These are phyloP conservation scores for Pseudonitzschia multistriata DNA, from an alignment of 108 stramenopile species.

Conservation along the genomic window DNA sequence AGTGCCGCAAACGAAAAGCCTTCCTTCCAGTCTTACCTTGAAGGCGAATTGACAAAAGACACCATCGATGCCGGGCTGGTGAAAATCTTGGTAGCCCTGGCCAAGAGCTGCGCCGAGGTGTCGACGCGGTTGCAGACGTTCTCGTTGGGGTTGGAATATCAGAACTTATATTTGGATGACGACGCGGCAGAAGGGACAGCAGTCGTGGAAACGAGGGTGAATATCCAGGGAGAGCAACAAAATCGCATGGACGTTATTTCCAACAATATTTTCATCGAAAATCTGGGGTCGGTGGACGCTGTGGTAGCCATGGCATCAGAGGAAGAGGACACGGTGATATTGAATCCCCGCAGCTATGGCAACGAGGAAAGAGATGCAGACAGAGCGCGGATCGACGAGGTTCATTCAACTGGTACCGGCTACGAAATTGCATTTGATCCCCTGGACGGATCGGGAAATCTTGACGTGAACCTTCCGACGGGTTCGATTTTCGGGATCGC, in stretches of 20 bases:
- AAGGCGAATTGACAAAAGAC: not conserved
- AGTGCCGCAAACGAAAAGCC: not conserved
- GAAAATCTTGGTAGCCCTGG: not conserved
- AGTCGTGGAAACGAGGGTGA: not conserved
- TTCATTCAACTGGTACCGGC: not conserved
- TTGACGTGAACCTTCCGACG: constrained; percentile 72
- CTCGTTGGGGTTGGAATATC: not conserved
- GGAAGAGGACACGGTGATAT: constrained; percentile 65
- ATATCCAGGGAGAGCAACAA: constrained; percentile 29
- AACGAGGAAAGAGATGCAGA: not conserved
- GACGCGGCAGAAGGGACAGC: too few species aligned
- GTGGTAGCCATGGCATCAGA: constrained; percentile 65
- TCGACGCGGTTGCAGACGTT: not conserved
- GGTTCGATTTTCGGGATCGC: constrained; percentile 61
- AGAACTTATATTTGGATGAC: not conserved
- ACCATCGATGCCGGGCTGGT: constrained; percentile 1
- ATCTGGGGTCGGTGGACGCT: constrained; percentile 24
- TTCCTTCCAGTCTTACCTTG: not conserved
- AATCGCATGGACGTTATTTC: constrained; percentile 74
- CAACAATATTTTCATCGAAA: constrained; percentile 60
- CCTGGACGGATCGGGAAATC: constrained; percentile 71
- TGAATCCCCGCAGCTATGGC: not conserved
- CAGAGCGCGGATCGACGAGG: not conserved
- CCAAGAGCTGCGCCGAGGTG: constrained; percentile 21
- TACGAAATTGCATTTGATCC: constrained; percentile 77